phyloP scores from a whole-genome alignment of 2,329 filamentous ascomycete species.

The Emmonsia crescens region DNA sequence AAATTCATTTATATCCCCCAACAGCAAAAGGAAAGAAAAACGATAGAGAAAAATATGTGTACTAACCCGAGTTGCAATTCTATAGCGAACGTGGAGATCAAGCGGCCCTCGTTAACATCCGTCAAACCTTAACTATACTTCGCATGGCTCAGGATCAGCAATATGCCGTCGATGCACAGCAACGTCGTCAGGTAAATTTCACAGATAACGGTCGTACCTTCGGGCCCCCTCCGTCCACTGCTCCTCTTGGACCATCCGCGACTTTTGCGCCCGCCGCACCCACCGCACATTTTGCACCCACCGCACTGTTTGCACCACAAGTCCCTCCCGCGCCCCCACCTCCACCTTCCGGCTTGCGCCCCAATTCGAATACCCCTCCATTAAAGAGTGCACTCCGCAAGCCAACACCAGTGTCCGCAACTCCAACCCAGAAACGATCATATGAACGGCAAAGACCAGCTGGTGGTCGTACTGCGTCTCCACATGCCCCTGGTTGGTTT shows the following conservation, averaged over 20 bases:
- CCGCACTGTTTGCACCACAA: neutral
- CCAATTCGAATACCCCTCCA: neutral
- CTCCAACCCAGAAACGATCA: constrained; percentile 1
- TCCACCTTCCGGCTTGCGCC: neutral
- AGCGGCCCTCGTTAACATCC: constrained; percentile 15
- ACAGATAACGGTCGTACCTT: neutral
- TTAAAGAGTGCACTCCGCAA: constrained; percentile 6
- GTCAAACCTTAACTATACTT: constrained; percentile 5
- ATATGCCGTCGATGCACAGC: neutral
- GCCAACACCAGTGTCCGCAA: neutral
- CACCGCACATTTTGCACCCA: neutral
- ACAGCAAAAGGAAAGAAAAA: neutral
- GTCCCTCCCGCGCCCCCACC: neutral
- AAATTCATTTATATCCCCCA: neutral
- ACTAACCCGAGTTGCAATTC: neutral
- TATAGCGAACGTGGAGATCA: constrained; percentile 11
- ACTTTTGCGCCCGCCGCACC: neutral
- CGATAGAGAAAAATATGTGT: neutral
- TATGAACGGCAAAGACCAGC: constrained; percentile 10
- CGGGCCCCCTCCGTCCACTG: neutral
- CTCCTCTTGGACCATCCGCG: neutral
- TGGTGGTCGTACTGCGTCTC: constrained; percentile 9
- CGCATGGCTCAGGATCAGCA: constrained; percentile 7
- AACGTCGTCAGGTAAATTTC: constrained; percentile 1
- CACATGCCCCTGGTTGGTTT: constrained; percentile 22